Evolutionary conservation across 257 asterid genomes (phyloP).

Genomic region (Plantago ovata): DNA sequence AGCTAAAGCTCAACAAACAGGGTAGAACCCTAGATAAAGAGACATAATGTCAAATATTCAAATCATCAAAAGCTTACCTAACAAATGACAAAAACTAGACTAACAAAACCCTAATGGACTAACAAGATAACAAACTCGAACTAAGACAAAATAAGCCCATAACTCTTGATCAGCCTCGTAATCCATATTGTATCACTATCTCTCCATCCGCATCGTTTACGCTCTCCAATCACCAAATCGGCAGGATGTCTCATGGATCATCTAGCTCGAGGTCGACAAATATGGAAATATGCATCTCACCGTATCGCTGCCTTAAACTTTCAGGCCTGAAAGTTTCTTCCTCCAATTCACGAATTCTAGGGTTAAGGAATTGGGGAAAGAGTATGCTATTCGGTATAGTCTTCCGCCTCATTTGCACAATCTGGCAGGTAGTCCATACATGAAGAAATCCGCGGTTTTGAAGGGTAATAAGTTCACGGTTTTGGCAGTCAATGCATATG

Average conservation of each 20-base stretch:
- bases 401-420: slow-evolving; percentile 66
- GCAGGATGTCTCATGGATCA: slow-evolving; percentile 44
- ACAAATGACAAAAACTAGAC: too few relatives aligned
- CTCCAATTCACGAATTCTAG: slow-evolving; percentile 38
- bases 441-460: slow-evolving; percentile 73
- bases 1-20: too few relatives aligned
- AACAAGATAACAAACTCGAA: too few relatives aligned
- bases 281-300: slow-evolving; percentile 45
- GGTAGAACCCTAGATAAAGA: too few relatives aligned
- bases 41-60: too few relatives aligned
- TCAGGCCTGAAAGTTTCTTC: slow-evolving; percentile 52
- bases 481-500: slow-evolving; percentile 63
- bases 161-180: too few relatives aligned
- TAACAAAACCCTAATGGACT: too few relatives aligned
- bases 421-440: slow-evolving; percentile 69
- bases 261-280: slow-evolving; percentile 58
- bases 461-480: slow-evolving; percentile 41
- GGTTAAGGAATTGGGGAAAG: slow-evolving; percentile 54
- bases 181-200: too few relatives aligned
- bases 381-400: slow-evolving; percentile 67
- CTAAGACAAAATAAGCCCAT: too few relatives aligned
- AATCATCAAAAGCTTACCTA: too few relatives aligned
- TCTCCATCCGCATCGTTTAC: slow-evolving; percentile 58
- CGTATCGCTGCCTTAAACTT: slow-evolving; percentile 44
- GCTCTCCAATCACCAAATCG: slow-evolving; percentile 33